Conservation (phyloP, 2,329 filamentous ascomycete species). For the Tolypocladium ophioglossoides region DNA sequence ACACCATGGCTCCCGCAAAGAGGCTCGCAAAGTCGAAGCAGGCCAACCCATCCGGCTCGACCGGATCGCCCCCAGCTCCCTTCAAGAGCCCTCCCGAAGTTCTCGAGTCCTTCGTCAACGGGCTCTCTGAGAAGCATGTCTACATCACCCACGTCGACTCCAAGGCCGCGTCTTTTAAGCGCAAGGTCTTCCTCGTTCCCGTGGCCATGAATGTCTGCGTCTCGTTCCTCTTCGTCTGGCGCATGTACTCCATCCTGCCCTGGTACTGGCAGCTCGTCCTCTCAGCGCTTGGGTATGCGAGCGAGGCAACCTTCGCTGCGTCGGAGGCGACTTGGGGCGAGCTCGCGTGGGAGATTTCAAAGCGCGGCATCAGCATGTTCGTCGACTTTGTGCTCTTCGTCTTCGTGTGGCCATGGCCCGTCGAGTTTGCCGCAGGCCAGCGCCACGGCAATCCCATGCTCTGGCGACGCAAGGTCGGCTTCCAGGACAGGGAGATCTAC, state of each 20-base stretch:
- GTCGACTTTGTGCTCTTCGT: conserved; percentile 62
- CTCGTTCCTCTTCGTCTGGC: conserved; percentile 51
- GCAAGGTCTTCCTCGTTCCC: conserved; percentile 73
- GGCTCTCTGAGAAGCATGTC: conserved; percentile 57
- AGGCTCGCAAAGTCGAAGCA: conserved; percentile 20
- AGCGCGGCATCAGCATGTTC: conserved; percentile 55
- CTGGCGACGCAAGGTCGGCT: conserved; percentile 70
- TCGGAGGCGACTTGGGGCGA: conserved; percentile 43
- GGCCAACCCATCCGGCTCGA: conserved; percentile 11
- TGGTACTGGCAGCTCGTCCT: conserved; percentile 61
- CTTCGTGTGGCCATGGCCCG: conserved; percentile 63
- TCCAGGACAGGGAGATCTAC: conserved; percentile 69
- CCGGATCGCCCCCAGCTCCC: conserved; percentile 42
- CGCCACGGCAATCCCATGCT: conserved; percentile 48
- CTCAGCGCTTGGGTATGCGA: conserved; percentile 54
- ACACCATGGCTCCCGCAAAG: conserved; percentile 22
- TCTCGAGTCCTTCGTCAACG: conserved; percentile 55
- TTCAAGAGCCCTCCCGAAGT: conserved; percentile 56
- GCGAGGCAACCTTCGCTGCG: conserved; percentile 55
- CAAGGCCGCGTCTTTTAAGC: conserved; percentile 60
- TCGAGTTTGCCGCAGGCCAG: conserved; percentile 57
- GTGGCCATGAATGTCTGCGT: conserved; percentile 65
- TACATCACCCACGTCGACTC: conserved; percentile 80
- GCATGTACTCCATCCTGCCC: conserved; percentile 57
- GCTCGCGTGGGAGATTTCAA: conserved; percentile 44